phyloP scores from a whole-genome alignment of 495 filamentous ascomycete species.

The Neurospora cerealis region DNA sequence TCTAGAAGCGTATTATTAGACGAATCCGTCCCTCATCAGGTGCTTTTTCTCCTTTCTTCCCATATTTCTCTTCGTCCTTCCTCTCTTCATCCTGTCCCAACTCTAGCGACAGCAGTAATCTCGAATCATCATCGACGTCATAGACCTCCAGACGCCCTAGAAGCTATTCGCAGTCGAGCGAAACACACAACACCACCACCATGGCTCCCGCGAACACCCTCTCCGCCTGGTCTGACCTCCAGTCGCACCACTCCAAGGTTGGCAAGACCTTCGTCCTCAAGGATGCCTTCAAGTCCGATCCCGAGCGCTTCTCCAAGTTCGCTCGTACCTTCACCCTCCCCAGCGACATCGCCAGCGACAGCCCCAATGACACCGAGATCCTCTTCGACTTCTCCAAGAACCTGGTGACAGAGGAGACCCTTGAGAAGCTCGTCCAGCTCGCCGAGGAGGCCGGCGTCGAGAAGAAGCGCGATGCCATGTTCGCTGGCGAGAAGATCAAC shows the following conservation, averaged over 20 bases:
- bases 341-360: conserved; percentile 48
- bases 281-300: conserved; percentile 83
- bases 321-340: conserved; percentile 73
- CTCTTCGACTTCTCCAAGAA: conserved; percentile 99
- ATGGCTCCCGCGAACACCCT: conserved; percentile 70
- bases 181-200: conserved; percentile 1
- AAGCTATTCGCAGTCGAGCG: not conserved
- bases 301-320: conserved; percentile 82
- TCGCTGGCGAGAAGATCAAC: conserved; percentile 95
- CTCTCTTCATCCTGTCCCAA: not conserved
- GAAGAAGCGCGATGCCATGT: conserved; percentile 93
- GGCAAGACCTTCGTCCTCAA: conserved; percentile 86
- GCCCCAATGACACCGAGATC: conserved; percentile 49
- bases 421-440: conserved; percentile 75
- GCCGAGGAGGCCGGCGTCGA: conserved; percentile 86
- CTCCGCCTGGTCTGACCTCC: conserved; percentile 75
- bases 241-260: conserved; percentile 73
- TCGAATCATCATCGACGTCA: not conserved
- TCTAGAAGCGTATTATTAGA: not conserved
- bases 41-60: not conserved
- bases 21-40: not conserved
- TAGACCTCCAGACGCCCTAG: not conserved
- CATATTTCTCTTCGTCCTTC: not conserved
- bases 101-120: not conserved
- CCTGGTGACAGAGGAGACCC: conserved; percentile 86